Evolutionary conservation across 2,329 filamentous ascomycete species (phyloP).

Genomic region (Fusarium sp.): DNA sequence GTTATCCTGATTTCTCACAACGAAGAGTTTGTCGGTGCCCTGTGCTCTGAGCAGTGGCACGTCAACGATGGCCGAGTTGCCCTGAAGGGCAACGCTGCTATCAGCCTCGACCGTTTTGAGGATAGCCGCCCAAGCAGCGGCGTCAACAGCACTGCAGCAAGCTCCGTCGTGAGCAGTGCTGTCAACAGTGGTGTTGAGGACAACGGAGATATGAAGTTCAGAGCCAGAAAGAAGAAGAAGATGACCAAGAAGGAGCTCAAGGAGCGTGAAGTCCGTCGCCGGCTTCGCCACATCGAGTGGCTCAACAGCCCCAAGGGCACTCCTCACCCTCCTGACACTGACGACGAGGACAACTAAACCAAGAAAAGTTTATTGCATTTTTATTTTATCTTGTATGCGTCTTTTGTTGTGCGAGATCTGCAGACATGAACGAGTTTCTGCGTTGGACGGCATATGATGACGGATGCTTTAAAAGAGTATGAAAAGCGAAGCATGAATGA

Average conservation of each 20-base stretch:
- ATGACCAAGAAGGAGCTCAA: slow-evolving; percentile 96
- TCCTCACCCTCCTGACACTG: slow-evolving; percentile 79
- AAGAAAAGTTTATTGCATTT: slow-evolving; percentile 24
- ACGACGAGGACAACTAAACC: slow-evolving; percentile 71
- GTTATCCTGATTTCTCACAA: slow-evolving; percentile 99
- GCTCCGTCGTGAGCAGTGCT: slow-evolving; percentile 65
- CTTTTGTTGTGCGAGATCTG: slow-evolving; percentile 13
- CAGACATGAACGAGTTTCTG: slow-evolving; percentile 22
- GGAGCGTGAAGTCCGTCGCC: slow-evolving; percentile 87
- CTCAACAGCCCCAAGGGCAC: slow-evolving; percentile 88
- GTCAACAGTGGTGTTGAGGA: slow-evolving; percentile 89
- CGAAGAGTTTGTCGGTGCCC: slow-evolving; percentile 96
- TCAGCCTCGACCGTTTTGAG: slow-evolving; percentile 86
- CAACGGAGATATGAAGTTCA: slow-evolving; percentile 84
- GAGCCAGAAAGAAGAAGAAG: slow-evolving; percentile 95
- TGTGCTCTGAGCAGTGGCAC: slow-evolving; percentile 97
- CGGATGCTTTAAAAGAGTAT: slow-evolving; percentile 19
- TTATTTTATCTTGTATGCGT: slow-evolving; percentile 3
- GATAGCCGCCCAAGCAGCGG: slow-evolving; percentile 75
- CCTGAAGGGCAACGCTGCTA: slow-evolving; percentile 80
- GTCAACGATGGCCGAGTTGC: slow-evolving; percentile 89
- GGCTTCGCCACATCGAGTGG: slow-evolving; percentile 87
- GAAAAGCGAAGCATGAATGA: slow-evolving; percentile 11
- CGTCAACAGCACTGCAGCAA: slow-evolving; percentile 65
- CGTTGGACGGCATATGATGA: slow-evolving; percentile 16